These are phyloP conservation scores for Wallacemonas sp. DNA, from an alignment of 208 protist genomes.

Conservation along the genomic window DNA sequence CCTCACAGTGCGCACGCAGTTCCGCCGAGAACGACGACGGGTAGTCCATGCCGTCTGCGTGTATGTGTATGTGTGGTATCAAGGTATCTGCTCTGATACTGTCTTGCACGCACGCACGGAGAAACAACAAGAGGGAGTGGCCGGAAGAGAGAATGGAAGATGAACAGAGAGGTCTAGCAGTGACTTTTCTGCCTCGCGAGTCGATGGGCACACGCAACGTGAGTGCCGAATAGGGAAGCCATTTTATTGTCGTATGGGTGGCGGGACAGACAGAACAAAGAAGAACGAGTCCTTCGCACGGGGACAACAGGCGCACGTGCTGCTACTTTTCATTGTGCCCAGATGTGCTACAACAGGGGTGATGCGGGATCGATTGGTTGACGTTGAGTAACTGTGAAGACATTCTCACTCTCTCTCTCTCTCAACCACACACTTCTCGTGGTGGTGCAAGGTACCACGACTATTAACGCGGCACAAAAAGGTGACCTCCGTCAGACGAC, in stretches of 20 bases:
- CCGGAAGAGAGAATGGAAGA: background rate
- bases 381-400: too few relatives aligned
- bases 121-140: constrained; percentile 16
- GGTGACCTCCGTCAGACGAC: background rate
- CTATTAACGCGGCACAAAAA: background rate
- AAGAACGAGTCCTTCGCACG: background rate
- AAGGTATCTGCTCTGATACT: constrained; percentile 1
- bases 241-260: too few relatives aligned
- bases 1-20: constrained; percentile 48
- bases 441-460: too few relatives aligned
- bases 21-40: constrained; percentile 54
- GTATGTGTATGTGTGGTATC: background rate
- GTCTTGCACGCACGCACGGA: background rate
- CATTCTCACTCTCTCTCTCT: too few relatives aligned
- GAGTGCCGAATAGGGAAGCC: too few relatives aligned
- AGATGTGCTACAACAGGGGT: too few relatives aligned
- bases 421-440: too few relatives aligned
- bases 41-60: constrained; percentile 24
- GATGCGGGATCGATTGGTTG: too few relatives aligned
- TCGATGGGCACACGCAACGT: too few relatives aligned
- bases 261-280: background rate
- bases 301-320: too few relatives aligned
- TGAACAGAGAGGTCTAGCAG: background rate
- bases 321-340: too few relatives aligned
- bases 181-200: too few relatives aligned